Evolutionary conservation across 208 protist genomes (phyloP).

Genomic region (Leishmania lainsoni): DNA sequence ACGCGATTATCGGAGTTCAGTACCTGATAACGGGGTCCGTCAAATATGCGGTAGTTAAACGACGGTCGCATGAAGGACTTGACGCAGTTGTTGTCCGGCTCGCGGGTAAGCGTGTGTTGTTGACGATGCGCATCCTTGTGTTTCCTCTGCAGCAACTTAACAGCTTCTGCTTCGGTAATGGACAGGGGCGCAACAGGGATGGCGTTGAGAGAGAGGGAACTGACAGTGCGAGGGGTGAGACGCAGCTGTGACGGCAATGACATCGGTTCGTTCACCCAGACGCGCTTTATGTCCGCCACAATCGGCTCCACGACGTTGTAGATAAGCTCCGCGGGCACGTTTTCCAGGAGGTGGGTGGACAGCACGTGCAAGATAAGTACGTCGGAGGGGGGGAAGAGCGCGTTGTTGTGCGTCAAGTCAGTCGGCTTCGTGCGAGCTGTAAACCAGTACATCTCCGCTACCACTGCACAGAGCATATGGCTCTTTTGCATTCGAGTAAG

Average conservation of each 20-base stretch:
- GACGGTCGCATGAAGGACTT: conserved; percentile 61
- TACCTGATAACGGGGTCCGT: conserved; percentile 27
- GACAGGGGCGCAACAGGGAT: conserved; percentile 11
- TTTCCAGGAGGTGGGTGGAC: conserved; percentile 75
- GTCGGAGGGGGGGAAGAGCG: conserved; percentile 88
- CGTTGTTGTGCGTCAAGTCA: conserved; percentile 90
- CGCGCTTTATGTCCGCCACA: conserved; percentile 47
- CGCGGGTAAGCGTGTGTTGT: conserved; percentile 30
- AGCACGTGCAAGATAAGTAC: conserved; percentile 88
- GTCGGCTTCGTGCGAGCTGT: conserved; percentile 74
- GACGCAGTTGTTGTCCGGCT: conserved; percentile 38
- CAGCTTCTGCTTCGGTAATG: not conserved
- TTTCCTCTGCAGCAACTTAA: not conserved
- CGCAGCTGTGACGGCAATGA: conserved; percentile 77
- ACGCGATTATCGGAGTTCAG: conserved; percentile 13
- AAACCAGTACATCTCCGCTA: conserved; percentile 91
- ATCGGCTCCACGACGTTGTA: conserved; percentile 50
- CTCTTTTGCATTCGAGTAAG: conserved; percentile 34
- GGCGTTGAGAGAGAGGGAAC: conserved; percentile 45
- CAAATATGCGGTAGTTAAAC: conserved; percentile 51
- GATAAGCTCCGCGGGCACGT: conserved; percentile 78
- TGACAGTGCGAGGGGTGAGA: conserved; percentile 61
- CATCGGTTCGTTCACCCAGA: conserved; percentile 83
- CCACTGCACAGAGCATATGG: conserved; percentile 74
- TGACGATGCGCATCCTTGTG: conserved; percentile 15